These are phyloP conservation scores for Lactarius hatsudake DNA, from an alignment of 768 basidiomycete genomes.

Conservation along the genomic window DNA sequence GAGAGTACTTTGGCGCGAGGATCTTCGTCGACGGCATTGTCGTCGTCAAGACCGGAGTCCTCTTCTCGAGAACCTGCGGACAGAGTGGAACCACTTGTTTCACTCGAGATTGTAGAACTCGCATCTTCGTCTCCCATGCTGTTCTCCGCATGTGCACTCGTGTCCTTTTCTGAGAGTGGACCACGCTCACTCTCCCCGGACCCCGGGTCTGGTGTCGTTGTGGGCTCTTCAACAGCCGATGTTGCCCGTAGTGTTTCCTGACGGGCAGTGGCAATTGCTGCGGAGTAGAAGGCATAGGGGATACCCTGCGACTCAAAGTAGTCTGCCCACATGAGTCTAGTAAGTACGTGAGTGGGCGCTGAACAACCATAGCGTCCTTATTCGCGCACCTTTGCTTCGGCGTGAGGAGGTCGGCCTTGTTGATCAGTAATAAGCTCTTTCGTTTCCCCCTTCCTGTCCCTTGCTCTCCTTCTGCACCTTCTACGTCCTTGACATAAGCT, in stretches of 20 bases:
- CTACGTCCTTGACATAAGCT: constrained; percentile 78
- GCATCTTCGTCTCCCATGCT: constrained; percentile 35
- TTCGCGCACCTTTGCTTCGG: constrained; percentile 68
- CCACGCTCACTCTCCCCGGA: constrained; percentile 13
- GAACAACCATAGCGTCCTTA: constrained; percentile 2
- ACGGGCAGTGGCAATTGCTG: constrained; percentile 79
- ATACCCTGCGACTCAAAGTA: constrained; percentile 77
- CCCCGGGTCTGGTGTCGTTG: neutral
- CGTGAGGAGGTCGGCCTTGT: constrained; percentile 93
- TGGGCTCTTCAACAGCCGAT: constrained; percentile 21
- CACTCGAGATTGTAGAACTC: constrained; percentile 31
- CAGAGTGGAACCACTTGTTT: constrained; percentile 24
- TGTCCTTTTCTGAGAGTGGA: constrained; percentile 30
- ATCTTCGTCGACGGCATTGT: constrained; percentile 51
- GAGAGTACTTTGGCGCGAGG: constrained; percentile 74
- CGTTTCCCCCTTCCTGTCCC: constrained; percentile 74
- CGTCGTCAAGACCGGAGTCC: constrained; percentile 51
- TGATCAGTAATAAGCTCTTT: constrained; percentile 80
- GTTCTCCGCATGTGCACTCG: constrained; percentile 29
- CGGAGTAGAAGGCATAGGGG: constrained; percentile 90
- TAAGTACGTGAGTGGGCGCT: neutral
- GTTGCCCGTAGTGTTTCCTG: constrained; percentile 70
- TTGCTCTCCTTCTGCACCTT: constrained; percentile 75
- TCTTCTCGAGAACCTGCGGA: constrained; percentile 37
- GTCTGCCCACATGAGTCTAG: constrained; percentile 84